phyloP scores from a whole-genome alignment of 2,329 filamentous ascomycete genomes.

The Aspergillus sp. region DNA sequence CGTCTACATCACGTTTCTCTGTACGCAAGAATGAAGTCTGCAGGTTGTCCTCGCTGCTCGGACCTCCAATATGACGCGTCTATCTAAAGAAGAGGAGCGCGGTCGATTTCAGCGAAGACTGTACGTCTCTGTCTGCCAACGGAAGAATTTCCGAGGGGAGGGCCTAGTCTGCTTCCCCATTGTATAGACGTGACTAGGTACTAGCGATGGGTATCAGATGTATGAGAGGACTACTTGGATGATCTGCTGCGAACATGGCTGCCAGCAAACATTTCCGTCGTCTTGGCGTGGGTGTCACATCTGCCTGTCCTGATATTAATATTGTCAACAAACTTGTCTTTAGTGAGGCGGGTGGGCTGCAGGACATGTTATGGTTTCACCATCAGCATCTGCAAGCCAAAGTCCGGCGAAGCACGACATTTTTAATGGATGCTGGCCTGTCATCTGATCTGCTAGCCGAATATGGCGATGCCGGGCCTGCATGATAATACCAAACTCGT shows the following conservation, averaged over 20 bases:
- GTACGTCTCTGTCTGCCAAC: neutral
- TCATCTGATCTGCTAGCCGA: constrained; percentile 3
- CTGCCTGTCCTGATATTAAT: neutral
- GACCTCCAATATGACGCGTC: neutral
- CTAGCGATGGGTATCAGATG: neutral
- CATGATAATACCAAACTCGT: neutral
- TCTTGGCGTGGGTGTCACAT: neutral
- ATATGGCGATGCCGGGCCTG: constrained; percentile 1
- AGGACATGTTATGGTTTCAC: neutral
- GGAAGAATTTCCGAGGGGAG: neutral
- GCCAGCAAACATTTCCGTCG: neutral
- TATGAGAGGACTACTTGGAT: neutral
- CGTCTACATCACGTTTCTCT: neutral
- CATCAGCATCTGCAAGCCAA: neutral
- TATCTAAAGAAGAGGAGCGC: neutral
- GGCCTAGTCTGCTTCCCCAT: too few relatives aligned
- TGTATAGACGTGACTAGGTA: neutral
- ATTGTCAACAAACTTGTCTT: neutral
- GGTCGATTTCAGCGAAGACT: too few relatives aligned
- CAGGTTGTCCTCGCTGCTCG: neutral
- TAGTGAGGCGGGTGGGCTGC: neutral
- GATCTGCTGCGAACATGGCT: neutral
- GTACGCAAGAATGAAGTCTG: neutral
- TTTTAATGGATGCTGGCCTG: neutral
- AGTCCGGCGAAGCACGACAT: neutral